Evolutionary conservation across 2,329 filamentous ascomycete species (phyloP).

Genomic region (Alternaria conjuncta): DNA sequence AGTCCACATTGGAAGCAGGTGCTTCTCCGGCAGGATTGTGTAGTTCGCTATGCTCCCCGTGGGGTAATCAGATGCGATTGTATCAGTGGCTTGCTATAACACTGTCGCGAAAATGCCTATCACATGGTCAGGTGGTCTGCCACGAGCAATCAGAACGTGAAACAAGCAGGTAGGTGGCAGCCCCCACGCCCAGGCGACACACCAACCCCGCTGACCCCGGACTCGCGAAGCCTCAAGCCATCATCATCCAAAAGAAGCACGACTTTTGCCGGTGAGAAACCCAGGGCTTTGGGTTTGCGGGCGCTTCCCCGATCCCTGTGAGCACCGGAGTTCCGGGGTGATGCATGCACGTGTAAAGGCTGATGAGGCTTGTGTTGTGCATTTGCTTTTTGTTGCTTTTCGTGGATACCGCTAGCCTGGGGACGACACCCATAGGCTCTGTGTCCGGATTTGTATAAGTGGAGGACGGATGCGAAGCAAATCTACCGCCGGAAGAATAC

Average conservation of each 20-base stretch:
- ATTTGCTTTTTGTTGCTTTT: slow-evolving; percentile 23
- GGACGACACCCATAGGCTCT: slow-evolving; percentile 1
- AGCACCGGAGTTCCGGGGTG: slow-evolving; percentile 16
- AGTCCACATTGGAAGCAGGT: neutral
- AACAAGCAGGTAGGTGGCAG: slow-evolving; percentile 15
- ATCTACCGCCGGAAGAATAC: slow-evolving; percentile 23
- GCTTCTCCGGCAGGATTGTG: neutral
- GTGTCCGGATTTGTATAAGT: slow-evolving; percentile 10
- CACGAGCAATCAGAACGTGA: slow-evolving; percentile 3
- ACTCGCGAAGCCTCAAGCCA: slow-evolving; percentile 14
- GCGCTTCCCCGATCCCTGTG: slow-evolving; percentile 29
- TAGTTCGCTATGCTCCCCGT: slow-evolving; percentile 3
- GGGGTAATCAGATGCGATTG: slow-evolving; percentile 1
- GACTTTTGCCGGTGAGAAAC: slow-evolving; percentile 23
- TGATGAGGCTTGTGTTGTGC: slow-evolving; percentile 10
- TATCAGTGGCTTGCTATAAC: slow-evolving; percentile 8
- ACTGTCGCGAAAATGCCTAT: no score
- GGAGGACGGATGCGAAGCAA: slow-evolving; percentile 13
- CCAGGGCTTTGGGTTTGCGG: slow-evolving; percentile 31
- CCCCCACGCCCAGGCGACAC: slow-evolving; percentile 20
- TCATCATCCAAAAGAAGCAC: slow-evolving; percentile 17
- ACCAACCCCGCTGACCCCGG: slow-evolving; percentile 22
- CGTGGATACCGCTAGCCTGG: slow-evolving; percentile 24
- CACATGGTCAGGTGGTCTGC: slow-evolving; percentile 2
- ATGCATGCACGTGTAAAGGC: slow-evolving; percentile 18